Evolutionary conservation across 306 rosid species (phyloP), one percentile per base, ranked within the genome.

Genomic region (Neltuma alba): DNA sequence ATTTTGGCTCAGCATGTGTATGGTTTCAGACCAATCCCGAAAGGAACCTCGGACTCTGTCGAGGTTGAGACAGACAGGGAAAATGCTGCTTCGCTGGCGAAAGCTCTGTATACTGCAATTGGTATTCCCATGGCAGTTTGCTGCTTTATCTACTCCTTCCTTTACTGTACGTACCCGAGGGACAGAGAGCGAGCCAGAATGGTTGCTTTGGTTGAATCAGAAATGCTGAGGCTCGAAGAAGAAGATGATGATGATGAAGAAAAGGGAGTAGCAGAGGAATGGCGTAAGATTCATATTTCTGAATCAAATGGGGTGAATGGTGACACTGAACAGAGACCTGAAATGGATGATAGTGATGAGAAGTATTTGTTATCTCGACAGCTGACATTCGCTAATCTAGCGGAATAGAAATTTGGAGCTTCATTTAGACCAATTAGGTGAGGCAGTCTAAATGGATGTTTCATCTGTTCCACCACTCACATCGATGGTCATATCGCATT

Each of bases 71-170:
- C 90, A 9, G 98, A 92, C 63, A 88, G 93, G 47, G 92, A 92
- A 69, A 94, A 94, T 83, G 98, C 93, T 28, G 84, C 88, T 20
- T 87, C 97, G 55, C 87, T 92, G 21, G 93, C 97, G 37, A 94
- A 91, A 82, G 97, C 97, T 54, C 89, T 88, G 52, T 94, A 86
- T 57, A 78, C 88, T 6, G 96, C 96, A 54, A 88, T 92, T 42
- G 85, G 92, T 21, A 67, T 92, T 76, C 97, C 98, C 2, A 87
- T 86, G 93, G 76, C 81, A 12, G 71, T 94, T 2, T 87, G 97
- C 37, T 89, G 91, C 72, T 71, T 74, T 73, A 89, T 92, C 60
- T 92, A 91, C 83, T 88, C 96, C 30, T 90, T 92, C 82, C 93
- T 94, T 27, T 91, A 90, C 58, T 84, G 83, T 30, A 55, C 21